Percentiles rank a stretch among this genome's conserved stretches.
Conservation (phyloP, 371 early-diverging fungal species). For the Mucor saturninus region DNA sequence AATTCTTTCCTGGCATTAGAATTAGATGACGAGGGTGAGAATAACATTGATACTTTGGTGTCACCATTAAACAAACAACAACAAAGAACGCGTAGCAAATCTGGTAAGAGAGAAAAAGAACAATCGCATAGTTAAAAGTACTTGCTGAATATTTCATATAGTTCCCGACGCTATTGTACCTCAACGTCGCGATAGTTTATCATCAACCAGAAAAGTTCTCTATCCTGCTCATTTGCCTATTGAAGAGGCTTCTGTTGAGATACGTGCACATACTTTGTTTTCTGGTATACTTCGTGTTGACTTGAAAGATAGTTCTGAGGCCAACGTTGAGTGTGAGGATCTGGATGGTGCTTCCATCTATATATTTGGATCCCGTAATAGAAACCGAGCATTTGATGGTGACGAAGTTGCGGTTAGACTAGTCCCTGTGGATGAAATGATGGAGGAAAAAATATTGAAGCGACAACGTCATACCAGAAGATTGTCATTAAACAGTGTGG, state of each 20-base stretch:
- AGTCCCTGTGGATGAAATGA: conserved; percentile 58
- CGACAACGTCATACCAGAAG: conserved; percentile 31
- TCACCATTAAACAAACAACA: background rate
- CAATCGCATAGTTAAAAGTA: background rate
- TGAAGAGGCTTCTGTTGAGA: conserved; percentile 29
- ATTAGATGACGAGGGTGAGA: conserved; percentile 8
- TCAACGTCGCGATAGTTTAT: background rate
- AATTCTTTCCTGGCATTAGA: conserved; percentile 21
- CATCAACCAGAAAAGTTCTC: conserved; percentile 17
- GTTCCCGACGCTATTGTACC: background rate
- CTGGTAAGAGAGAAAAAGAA: conserved; percentile 19
- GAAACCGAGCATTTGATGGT: conserved; percentile 79
- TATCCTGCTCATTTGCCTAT: conserved; percentile 34
- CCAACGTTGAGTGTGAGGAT: conserved; percentile 65
- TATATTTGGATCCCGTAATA: conserved; percentile 63
- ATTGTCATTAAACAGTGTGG: conserved; percentile 12
- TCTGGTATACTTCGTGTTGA: conserved; percentile 40
- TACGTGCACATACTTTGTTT: conserved; percentile 32
- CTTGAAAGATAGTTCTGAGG: conserved; percentile 55
- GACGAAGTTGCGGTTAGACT: conserved; percentile 72
- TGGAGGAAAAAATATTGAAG: conserved; percentile 37
- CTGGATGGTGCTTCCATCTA: conserved; percentile 48
- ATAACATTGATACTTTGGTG: background rate
- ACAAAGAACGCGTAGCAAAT: conserved; percentile 27
- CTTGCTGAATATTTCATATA: background rate